phyloP scores from a whole-genome alignment of 2,329 filamentous ascomycete species.

The Knoxdaviesia capensis region DNA sequence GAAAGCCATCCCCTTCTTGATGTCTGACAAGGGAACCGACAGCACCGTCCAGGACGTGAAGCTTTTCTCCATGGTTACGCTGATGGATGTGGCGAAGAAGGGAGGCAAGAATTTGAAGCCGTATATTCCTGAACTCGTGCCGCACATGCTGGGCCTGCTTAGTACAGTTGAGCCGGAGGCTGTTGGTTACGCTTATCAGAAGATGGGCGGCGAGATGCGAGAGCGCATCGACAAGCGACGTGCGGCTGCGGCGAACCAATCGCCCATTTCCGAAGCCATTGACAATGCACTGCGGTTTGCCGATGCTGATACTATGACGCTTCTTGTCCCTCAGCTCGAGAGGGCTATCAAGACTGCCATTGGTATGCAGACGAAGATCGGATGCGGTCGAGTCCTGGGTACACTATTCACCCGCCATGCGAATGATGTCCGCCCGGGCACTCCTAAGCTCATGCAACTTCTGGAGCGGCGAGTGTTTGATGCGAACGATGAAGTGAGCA shows the following conservation, averaged over 20 bases:
- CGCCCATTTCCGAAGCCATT: conserved; percentile 81
- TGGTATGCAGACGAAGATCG: conserved; percentile 85
- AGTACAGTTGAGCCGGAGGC: conserved; percentile 78
- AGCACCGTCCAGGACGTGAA: conserved; percentile 78
- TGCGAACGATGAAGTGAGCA: conserved; percentile 81
- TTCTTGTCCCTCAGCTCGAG: conserved; percentile 53
- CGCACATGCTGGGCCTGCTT: conserved; percentile 60
- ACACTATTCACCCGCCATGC: conserved; percentile 67
- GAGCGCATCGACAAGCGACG: conserved; percentile 82
- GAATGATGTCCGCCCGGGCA: conserved; percentile 53
- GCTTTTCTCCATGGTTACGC: conserved; percentile 59
- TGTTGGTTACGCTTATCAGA: conserved; percentile 83
- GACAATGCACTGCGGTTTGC: conserved; percentile 73
- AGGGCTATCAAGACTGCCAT: conserved; percentile 68
- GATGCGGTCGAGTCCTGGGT: conserved; percentile 66
- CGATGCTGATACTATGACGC: conserved; percentile 57
- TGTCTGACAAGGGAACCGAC: conserved; percentile 77
- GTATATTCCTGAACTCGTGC: conserved; percentile 65
- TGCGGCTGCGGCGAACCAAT: conserved; percentile 61
- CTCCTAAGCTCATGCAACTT: conserved; percentile 54
- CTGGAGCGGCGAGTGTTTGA: conserved; percentile 72
- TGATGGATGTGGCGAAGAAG: conserved; percentile 80
- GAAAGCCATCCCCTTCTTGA: conserved; percentile 72
- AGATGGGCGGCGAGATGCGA: conserved; percentile 68
- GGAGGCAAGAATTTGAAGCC: conserved; percentile 59